These are phyloP conservation scores for Chalara sp. DNA, from an alignment of 2,329 filamentous ascomycete species.

Conservation along the genomic window DNA sequence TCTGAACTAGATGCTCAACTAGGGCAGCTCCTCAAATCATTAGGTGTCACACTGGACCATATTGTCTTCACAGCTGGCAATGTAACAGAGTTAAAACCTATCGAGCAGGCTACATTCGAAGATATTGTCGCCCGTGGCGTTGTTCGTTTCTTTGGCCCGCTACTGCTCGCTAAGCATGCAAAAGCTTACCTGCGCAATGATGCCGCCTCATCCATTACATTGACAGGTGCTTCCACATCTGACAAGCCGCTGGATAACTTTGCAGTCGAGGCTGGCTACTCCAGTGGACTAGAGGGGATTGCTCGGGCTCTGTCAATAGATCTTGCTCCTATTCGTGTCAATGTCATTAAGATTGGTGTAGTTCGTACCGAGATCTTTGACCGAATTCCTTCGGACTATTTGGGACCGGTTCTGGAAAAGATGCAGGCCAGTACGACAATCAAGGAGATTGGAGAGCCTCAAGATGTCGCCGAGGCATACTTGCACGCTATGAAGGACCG, in stretches of 20 bases:
- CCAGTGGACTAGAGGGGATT: constrained; percentile 43
- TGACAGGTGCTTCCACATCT: constrained; percentile 12
- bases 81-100: not conserved
- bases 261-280: constrained; percentile 39
- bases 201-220: constrained; percentile 13
- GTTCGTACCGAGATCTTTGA: constrained; percentile 41
- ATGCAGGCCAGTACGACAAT: constrained; percentile 14
- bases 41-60: constrained; percentile 9
- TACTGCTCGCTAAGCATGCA: constrained; percentile 9
- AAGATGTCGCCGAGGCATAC: constrained; percentile 35
- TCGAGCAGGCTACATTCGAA: not conserved
- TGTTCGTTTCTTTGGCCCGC: not conserved
- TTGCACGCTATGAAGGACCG: constrained; percentile 34
- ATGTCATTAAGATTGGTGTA: constrained; percentile 49
- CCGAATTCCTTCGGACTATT: not conserved
- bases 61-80: constrained; percentile 14
- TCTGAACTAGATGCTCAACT: constrained; percentile 27
- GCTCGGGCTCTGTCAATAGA: constrained; percentile 52
- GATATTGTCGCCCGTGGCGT: not conserved
- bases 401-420: constrained; percentile 29
- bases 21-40: constrained; percentile 33
- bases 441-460: constrained; percentile 11
- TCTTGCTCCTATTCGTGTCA: constrained; percentile 55
- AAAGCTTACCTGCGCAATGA: constrained; percentile 2
- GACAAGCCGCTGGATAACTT: constrained; percentile 26